Conservation (phyloP, 352 stramenopile species). For the Phytophthora podocarpi region DNA sequence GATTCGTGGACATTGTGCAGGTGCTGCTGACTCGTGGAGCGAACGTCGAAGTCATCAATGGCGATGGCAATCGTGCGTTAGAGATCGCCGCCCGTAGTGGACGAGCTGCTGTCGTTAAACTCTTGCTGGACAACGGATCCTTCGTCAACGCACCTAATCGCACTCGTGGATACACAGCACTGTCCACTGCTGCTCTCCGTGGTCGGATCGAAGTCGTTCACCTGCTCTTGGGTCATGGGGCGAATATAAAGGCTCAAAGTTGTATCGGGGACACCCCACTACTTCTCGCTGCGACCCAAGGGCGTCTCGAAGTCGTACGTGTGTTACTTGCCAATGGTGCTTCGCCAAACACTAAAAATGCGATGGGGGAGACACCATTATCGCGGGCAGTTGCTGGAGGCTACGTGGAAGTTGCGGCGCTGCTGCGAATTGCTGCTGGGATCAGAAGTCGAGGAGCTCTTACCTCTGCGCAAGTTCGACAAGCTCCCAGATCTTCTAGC, state of each 20-base stretch:
- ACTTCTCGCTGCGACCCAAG: constrained; percentile 31
- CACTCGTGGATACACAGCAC: constrained; percentile 30
- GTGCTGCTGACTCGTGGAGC: constrained; percentile 30
- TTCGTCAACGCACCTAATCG: constrained; percentile 34
- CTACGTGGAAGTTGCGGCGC: constrained; percentile 25
- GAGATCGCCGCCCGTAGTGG: constrained; percentile 32
- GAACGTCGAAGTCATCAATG: constrained; percentile 24
- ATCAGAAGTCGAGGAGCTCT: constrained; percentile 22
- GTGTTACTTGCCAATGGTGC: constrained; percentile 23
- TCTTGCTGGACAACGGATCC: constrained; percentile 25
- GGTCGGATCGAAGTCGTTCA: constrained; percentile 24
- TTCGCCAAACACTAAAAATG: constrained; percentile 12
- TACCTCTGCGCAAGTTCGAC: constrained; percentile 3
- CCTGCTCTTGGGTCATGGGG: constrained; percentile 25
- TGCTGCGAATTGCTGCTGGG: constrained; percentile 22
- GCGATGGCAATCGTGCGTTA: constrained; percentile 28
- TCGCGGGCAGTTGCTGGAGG: constrained; percentile 28
- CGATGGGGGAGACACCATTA: constrained; percentile 29
- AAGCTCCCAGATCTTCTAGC: neutral
- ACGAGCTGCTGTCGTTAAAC: constrained; percentile 14
- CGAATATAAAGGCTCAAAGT: constrained; percentile 22
- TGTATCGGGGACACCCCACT: constrained; percentile 30
- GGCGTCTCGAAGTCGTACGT: constrained; percentile 26
- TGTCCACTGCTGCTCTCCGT: constrained; percentile 28
- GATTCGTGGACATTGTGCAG: constrained; percentile 21